A percentile compares a stretch with the other conserved stretches of the same genome.
Conservation (phyloP, 163 green algal species). For the Scenedesmus sp. region DNA sequence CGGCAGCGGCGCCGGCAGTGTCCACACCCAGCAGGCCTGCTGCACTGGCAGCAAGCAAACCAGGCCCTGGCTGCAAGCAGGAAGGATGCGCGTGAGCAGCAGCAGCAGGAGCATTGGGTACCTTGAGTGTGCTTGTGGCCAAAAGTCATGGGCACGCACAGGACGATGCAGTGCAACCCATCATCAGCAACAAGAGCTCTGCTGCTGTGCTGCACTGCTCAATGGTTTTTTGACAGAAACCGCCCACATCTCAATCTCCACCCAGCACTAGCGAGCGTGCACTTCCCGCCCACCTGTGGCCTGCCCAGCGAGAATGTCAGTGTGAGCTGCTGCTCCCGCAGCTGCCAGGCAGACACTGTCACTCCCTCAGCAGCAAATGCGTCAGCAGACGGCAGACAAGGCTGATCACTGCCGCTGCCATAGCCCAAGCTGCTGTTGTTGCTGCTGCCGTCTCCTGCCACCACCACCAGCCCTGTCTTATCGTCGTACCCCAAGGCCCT, state of each 20-base stretch:
- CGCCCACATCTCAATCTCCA: background rate
- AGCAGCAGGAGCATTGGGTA: background rate
- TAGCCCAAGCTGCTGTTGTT: constrained; percentile 12
- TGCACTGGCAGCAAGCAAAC: background rate
- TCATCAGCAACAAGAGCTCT: too few relatives aligned
- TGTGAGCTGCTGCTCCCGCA: constrained; percentile 28
- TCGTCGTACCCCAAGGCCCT: constrained; percentile 36
- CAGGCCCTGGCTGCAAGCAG: background rate
- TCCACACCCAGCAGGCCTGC: constrained; percentile 42
- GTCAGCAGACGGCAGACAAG: background rate
- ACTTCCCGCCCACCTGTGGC: constrained; percentile 18
- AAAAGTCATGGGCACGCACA: too few relatives aligned
- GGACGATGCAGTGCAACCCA: too few relatives aligned
- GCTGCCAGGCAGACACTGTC: constrained; percentile 42
- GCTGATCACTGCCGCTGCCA: constrained; percentile 33
- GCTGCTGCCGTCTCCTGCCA: constrained; percentile 45
- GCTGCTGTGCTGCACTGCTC: background rate
- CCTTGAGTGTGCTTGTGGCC: background rate
- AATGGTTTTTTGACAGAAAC: too few relatives aligned
- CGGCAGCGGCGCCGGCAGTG: constrained; percentile 10
- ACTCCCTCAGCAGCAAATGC: constrained; percentile 38
- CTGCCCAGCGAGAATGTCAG: constrained; percentile 30
- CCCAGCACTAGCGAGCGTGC: background rate
- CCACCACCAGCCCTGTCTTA: constrained; percentile 21
- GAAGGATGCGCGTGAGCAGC: background rate